Conservation (phyloP, 352 stramenopile genomes). For the Pythium myriotylum region DNA sequence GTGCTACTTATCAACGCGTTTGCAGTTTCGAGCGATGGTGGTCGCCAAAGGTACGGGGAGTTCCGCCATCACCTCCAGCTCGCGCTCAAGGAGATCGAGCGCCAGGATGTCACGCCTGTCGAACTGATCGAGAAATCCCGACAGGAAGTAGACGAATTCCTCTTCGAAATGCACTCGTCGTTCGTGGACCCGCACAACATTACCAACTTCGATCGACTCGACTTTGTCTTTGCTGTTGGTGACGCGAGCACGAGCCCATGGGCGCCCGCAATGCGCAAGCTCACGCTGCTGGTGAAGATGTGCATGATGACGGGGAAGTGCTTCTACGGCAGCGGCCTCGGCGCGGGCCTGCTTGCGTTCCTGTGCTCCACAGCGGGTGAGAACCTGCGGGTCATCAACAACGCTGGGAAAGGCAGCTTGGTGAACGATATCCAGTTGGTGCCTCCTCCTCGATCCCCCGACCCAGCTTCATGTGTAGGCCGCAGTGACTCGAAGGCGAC, state of each 20-base stretch:
- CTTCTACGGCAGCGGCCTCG: slow-evolving; percentile 64
- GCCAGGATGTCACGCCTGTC: slow-evolving; percentile 60
- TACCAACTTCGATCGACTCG: slow-evolving; percentile 78
- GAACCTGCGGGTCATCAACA: slow-evolving; percentile 61
- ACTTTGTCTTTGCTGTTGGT: slow-evolving; percentile 81
- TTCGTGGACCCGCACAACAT: slow-evolving; percentile 64
- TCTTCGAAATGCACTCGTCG: slow-evolving; percentile 80
- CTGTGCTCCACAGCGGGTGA: slow-evolving; percentile 76
- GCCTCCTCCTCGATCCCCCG: slow-evolving; percentile 30
- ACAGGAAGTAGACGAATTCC: slow-evolving; percentile 66
- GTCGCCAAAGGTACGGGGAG: slow-evolving; percentile 44
- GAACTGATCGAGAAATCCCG: slow-evolving; percentile 65
- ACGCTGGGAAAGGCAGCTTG: slow-evolving; percentile 50
- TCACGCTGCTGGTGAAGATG: slow-evolving; percentile 75
- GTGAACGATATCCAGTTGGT: slow-evolving; percentile 46
- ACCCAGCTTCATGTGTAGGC: background rate
- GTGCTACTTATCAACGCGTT: slow-evolving; percentile 78
- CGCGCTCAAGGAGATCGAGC: slow-evolving; percentile 60
- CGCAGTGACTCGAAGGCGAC: slow-evolving; percentile 1
- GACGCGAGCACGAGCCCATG: slow-evolving; percentile 67
- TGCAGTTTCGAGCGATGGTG: slow-evolving; percentile 39
- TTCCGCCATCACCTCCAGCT: slow-evolving; percentile 56
- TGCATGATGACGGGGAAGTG: slow-evolving; percentile 90
- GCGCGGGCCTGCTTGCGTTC: slow-evolving; percentile 62
- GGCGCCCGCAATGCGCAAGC: slow-evolving; percentile 60